Base-by-base conservation (phyloP, 805 yeast genomes). In the Candida dajiaensis region DNA sequence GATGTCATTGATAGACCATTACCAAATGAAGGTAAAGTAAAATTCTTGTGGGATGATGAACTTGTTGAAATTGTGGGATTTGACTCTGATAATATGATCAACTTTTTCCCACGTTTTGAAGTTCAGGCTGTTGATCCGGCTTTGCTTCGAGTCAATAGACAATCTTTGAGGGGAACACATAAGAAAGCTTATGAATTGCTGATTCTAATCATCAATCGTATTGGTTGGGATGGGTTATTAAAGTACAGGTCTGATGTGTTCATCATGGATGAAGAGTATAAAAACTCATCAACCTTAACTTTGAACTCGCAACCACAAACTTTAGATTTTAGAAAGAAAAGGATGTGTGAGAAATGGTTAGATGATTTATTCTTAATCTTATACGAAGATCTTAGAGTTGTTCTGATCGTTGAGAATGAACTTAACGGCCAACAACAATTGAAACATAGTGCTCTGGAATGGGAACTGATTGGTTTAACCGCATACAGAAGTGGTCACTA, bases 151-250 rank as follows among this genome's bases (percentile, higher is more conserved):
- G 69, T 81, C 43, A 80, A 80, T 15, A 79, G 77, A 11, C 70
- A 78, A 0, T 60, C 65, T 18, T 62, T 81, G 23, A 70, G 74
- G 39, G 77, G 81, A 5, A 78, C 86, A 1, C 77, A 78, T 50
- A 65, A 68, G 26, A 67, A 66, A 44, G 87, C 86, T 1, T 92
- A 88, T 62, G 83, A 81, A 38, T 65, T 89, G 46, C 65, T 92
- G 47, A 80, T 95, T 5, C 70, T 79, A 9, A 75, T 94, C 52
- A 79, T 82, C 3, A 74, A 82, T 18, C 66, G 73, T 21, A 69
- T 82, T 37, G 97, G 97, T 4, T 92, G 99, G 99, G 88, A 87
- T 54, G 77, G 74, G 31, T 64, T 89, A 31, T 71, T 90, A 53
- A 69, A 71, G 47, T 58, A 82, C 35, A 78, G 96, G 48, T 79